Evolutionary conservation across 2,329 filamentous ascomycete species (phyloP), one percentile per base, ranked within the genome.

Genomic region (Colletotrichum sp.): DNA sequence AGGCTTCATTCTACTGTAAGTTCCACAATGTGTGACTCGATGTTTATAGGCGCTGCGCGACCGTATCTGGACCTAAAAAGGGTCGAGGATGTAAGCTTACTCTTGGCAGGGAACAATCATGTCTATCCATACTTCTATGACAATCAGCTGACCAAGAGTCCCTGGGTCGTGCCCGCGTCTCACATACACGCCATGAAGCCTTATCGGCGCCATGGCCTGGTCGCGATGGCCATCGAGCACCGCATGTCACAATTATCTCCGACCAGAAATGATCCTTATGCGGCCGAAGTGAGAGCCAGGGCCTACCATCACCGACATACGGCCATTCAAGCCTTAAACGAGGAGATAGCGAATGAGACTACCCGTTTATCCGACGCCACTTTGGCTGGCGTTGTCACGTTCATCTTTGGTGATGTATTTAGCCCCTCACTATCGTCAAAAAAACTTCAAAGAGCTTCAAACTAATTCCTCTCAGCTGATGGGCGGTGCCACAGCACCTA

Each of bases 201-300:
- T 3, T 28, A 28, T 9, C 32, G 63, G 12, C 68, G 30, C 12
- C 72, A 74, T 21, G 61, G 68, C 6, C 77, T 83, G 7, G 74
- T 83, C 24, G 82, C 82, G 65, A 81, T 83, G 79, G 78, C 81
- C 8, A 72, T 85, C 21, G 82, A 79, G 30, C 84, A 85, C 66
- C 80, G 82, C 65, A 81, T 84, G 30, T 83, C 82, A 72, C 80
- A 79, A 16, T 74, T 73, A 4, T 55, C 60, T 9, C n/a, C 26
- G 10, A 60, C 7, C 14, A 71, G 75, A 16, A 65, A 78, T 26
- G 65, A 78, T n/a, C n/a, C 70, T 9, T 32, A 78, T 4, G 76
- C 68, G n/a, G 76, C 78, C 13, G 60, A 61, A 8, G 74, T 85
- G 36, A 39, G 71, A 4, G 76, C 78, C 71, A 79, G 63, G 12